Conservation (phyloP, 129 eudicot genomes). For the Helianthus annuus region HanXRQr2.0-SUNRISE NC_035447.2:1727169-1727668, state of each 20-base stretch:
- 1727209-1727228: slow-evolving; percentile 48
- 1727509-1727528: slow-evolving; percentile 43
- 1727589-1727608: slow-evolving; percentile 42
- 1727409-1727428: slow-evolving; percentile 71
- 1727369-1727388: not conserved
- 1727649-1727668: slow-evolving; percentile 30
- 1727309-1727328: slow-evolving; percentile 30
- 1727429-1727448: slow-evolving; percentile 55
- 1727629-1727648: slow-evolving; percentile 31
- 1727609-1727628: slow-evolving; percentile 42
- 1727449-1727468: slow-evolving; percentile 45
- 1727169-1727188: slow-evolving; percentile 62
- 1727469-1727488: slow-evolving; percentile 33
- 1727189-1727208: slow-evolving; percentile 53
- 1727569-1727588: slow-evolving; percentile 41
- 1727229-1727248: slow-evolving; percentile 56
- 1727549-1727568: slow-evolving; percentile 43
- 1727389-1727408: not conserved
- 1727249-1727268: slow-evolving; percentile 13
- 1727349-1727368: not conserved
- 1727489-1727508: slow-evolving; percentile 43
- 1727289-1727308: slow-evolving; percentile 53
- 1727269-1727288: slow-evolving; percentile 26
- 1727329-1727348: slow-evolving; percentile 9
- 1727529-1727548: slow-evolving; percentile 44